Percentiles rank a stretch among this genome's conserved stretches.
These are phyloP conservation scores for Rhizopogon vesiculosus DNA, from an alignment of 768 basidiomycete species.

Conservation along the genomic window DNA sequence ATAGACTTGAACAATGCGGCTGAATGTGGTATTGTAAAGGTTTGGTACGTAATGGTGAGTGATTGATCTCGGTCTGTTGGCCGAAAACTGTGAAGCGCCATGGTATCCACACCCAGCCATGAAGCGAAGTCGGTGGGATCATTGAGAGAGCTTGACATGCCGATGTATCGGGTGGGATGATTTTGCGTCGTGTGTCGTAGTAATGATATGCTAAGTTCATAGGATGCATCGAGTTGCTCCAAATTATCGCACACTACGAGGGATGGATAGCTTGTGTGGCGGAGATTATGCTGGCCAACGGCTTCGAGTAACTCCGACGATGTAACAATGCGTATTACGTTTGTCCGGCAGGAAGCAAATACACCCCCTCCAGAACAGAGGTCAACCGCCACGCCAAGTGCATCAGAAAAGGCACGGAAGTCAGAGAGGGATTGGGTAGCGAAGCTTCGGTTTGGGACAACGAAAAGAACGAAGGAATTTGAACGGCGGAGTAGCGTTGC, in stretches of 20 bases:
- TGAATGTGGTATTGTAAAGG: conserved; percentile 86
- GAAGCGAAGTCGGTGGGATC: conserved; percentile 77
- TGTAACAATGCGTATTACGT: conserved; percentile 53
- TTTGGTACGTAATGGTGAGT: conserved; percentile 58
- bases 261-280: conserved; percentile 38
- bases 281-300: conserved; percentile 17
- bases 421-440: conserved; percentile 55
- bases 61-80: conserved; percentile 83
- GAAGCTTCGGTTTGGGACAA: conserved; percentile 54
- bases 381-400: conserved; percentile 36
- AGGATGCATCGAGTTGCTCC: conserved; percentile 73
- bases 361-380: conserved; percentile 20
- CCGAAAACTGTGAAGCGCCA: conserved; percentile 68
- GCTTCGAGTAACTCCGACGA: conserved; percentile 45
- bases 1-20: conserved; percentile 86
- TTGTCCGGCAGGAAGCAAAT: conserved; percentile 35
- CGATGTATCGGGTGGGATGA: conserved; percentile 67
- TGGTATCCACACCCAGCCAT: conserved; percentile 74
- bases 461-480: conserved; percentile 55
- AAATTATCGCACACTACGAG: conserved; percentile 82
- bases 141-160: conserved; percentile 70
- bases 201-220: conserved; percentile 80
- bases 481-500: conserved; percentile 41
- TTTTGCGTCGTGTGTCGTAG: conserved; percentile 61
- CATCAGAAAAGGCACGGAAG: conserved; percentile 36